Base-by-base conservation (phyloP, 371 early-diverging fungal genomes). In the Mucor mucedo region DNA sequence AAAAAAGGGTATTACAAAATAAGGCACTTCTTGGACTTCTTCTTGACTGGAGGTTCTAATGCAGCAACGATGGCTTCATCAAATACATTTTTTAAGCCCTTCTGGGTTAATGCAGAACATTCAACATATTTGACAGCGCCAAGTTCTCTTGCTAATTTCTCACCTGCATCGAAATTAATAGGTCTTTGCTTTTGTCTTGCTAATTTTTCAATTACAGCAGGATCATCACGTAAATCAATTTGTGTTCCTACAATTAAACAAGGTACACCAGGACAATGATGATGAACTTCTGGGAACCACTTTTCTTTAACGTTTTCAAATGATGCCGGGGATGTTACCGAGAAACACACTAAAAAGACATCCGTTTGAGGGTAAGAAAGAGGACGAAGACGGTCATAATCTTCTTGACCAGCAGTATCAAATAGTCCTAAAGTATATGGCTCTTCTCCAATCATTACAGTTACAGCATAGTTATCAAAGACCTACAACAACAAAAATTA, bases 31-130 rank as follows among this genome's bases (percentile, higher is more conserved):
- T 78, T 86, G 68, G 88, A 86, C 81, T 91, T 89, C 81, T 89
- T 90, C 64, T 87, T 80, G 27, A 84, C 83, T 28, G 96, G 97
- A 32, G 98, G 97, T 68, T 95, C 96, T 63, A 98, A 76, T 35
- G 97, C 98, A n/a, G 97, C 98, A 33, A 97, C 95, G 70, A 98
- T 97, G 7, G 98, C 98, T 77, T 98, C 97, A 74, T 97, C 98
- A 86, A 98, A 98, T 32, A 99, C 98, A 72, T 99, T 97, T 80
- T 97, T 96, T 61, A 99, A 81, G 5, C 99, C 89, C 71, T 91
- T 89, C 73, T 96, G 98, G 38, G 97, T 97, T 68, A 96, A 78
- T 29, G 99, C 96, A 56, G 96, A 96, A 72, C 98, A 99, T 72
- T 99, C 99, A 50, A 99, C 92, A 76, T 98, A 99, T 79, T 95